Evolutionary conservation across 129 eudicot genomes (phyloP).

Genomic region (Dittrichia graveolens): DNA sequence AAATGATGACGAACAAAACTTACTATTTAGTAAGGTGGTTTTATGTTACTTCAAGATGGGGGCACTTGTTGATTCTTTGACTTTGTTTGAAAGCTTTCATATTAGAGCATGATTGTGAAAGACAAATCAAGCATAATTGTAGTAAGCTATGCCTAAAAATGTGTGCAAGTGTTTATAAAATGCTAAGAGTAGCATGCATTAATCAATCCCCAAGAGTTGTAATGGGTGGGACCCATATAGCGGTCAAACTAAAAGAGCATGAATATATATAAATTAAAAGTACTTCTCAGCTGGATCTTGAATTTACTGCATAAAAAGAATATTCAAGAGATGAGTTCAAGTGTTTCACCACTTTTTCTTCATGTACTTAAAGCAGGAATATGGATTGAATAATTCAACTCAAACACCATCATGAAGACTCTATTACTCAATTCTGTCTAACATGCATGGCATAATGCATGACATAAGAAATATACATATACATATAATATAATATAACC

Average conservation of each 20-base stretch:
- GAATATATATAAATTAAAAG: not conserved
- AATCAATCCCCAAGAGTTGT: conserved; percentile 27
- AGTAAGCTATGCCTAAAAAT: conserved; percentile 44
- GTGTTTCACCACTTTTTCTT: conserved; percentile 31
- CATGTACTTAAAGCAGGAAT: conserved; percentile 26
- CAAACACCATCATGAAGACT: conserved; percentile 42
- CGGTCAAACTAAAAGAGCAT: conserved; percentile 25
- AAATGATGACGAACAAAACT: not conserved
- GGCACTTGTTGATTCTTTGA: conserved; percentile 31
- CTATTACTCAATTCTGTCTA: conserved; percentile 45
- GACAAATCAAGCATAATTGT: conserved; percentile 37
- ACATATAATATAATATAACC: conserved; percentile 31
- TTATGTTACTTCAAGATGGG: conserved; percentile 22
- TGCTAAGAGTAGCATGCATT: conserved; percentile 35
- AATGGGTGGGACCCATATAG: conserved; percentile 29
- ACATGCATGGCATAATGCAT: conserved; percentile 47
- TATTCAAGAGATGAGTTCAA: not conserved
- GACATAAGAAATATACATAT: conserved; percentile 16
- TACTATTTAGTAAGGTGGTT: not conserved
- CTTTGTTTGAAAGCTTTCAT: not conserved
- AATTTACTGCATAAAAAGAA: conserved; percentile 21
- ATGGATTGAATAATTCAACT: conserved; percentile 27
- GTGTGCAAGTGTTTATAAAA: conserved; percentile 31
- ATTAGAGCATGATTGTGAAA: conserved; percentile 27
- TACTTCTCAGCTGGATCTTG: conserved; percentile 16